These are phyloP conservation scores for Xylaria acuta DNA, from an alignment of 495 filamentous ascomycete species.

Conservation along the genomic window DNA sequence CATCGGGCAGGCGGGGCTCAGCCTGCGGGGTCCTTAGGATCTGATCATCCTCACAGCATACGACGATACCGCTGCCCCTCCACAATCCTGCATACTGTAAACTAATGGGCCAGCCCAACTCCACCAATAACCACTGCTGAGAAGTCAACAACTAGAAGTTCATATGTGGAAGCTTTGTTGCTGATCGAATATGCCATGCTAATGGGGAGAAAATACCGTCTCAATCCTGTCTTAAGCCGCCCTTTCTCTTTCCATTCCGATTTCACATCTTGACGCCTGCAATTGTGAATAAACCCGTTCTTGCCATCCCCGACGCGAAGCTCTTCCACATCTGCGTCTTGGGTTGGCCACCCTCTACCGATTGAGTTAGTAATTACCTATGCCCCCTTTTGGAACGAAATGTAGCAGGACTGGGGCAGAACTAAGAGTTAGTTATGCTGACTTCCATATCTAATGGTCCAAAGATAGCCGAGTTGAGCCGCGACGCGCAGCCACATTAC, in stretches of 20 bases:
- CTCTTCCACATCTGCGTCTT: background rate
- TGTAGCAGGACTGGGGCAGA: background rate
- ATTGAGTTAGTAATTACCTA: background rate
- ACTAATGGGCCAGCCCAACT: background rate
- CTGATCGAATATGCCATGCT: background rate
- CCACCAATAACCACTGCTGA: background rate
- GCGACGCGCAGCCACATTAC: background rate
- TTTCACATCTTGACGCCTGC: background rate
- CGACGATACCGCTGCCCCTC: background rate
- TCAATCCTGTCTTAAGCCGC: background rate
- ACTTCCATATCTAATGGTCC: too few species aligned
- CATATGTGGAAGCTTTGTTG: background rate
- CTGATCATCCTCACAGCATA: constrained; percentile 19
- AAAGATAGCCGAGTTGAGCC: background rate
- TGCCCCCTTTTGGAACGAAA: background rate
- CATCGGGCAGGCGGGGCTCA: constrained; percentile 1
- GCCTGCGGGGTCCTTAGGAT: background rate
- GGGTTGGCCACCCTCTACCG: background rate
- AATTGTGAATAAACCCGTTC: background rate
- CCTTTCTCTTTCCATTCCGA: background rate
- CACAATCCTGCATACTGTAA: background rate
- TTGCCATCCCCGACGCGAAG: background rate
- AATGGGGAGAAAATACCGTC: background rate
- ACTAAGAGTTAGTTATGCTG: background rate
- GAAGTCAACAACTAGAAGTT: background rate